These are phyloP conservation scores for Clavispora vitiphila DNA, from an alignment of 805 yeast species.

Conservation along the genomic window DNA sequence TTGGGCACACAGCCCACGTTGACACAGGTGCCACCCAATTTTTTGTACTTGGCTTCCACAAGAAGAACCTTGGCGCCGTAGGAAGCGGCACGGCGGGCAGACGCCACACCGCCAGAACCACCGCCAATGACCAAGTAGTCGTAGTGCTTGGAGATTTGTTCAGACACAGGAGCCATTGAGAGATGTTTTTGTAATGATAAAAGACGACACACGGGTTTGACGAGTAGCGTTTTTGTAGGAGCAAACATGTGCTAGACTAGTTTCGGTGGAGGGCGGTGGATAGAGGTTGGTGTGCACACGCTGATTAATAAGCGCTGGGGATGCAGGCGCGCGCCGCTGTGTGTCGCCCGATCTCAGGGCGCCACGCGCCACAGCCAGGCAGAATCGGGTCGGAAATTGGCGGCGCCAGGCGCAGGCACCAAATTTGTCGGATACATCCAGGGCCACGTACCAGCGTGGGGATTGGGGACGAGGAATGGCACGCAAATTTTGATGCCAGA, in stretches of 20 bases:
- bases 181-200: constrained; percentile 27
- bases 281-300: constrained; percentile 3
- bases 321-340: neutral
- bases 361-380: too few relatives aligned
- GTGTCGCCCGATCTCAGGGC: too few relatives aligned
- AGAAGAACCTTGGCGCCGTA: constrained; percentile 86
- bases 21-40: constrained; percentile 96
- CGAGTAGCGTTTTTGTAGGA: neutral
- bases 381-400: too few relatives aligned
- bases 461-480: too few relatives aligned
- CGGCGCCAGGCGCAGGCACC: too few relatives aligned
- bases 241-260: constrained; percentile 1
- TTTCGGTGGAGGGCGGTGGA: neutral
- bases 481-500: too few relatives aligned
- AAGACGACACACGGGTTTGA: constrained; percentile 10
- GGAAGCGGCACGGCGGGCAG: constrained; percentile 92
- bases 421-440: too few relatives aligned
- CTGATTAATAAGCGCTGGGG: neutral
- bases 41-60: constrained; percentile 63
- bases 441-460: too few relatives aligned
- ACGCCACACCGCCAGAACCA: constrained; percentile 99
- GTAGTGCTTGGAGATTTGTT: constrained; percentile 48
- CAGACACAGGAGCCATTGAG: constrained; percentile 50
- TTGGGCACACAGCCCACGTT: constrained; percentile 99
- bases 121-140: constrained; percentile 97